A percentile compares a stretch with the other conserved stretches of the same genome.
Conservation (phyloP, 352 stramenopile genomes). For the Phytophthora pinifolia region DNA sequence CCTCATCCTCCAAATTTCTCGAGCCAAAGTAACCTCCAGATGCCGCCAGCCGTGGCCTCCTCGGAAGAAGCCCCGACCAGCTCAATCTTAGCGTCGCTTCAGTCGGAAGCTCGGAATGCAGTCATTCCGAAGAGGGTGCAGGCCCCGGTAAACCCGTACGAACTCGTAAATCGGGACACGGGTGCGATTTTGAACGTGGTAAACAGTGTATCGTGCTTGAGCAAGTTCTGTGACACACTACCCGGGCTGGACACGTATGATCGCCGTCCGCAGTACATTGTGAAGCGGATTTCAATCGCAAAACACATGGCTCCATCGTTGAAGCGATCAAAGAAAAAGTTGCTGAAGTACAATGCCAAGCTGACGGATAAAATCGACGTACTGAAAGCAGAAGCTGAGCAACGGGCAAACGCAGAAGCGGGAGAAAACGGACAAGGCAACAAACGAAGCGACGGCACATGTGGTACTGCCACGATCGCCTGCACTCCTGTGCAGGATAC, state of each 20-base stretch:
- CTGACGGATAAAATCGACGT: slow-evolving; percentile 82
- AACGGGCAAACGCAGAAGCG: slow-evolving; percentile 29
- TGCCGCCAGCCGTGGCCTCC: slow-evolving; percentile 8
- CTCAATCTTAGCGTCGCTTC: slow-evolving; percentile 20
- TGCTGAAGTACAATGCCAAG: slow-evolving; percentile 77
- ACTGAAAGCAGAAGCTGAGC: slow-evolving; percentile 42
- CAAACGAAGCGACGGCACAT: slow-evolving; percentile 17
- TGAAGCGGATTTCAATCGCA: slow-evolving; percentile 63
- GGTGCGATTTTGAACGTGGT: slow-evolving; percentile 59
- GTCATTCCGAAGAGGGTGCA: slow-evolving; percentile 19
- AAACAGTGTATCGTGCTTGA: slow-evolving; percentile 70
- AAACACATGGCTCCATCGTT: slow-evolving; percentile 45
- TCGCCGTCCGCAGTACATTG: slow-evolving; percentile 68
- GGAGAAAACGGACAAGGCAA: slow-evolving; percentile 18
- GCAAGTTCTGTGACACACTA: slow-evolving; percentile 80
- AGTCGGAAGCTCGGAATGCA: slow-evolving; percentile 13
- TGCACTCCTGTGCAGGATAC: slow-evolving; percentile 13
- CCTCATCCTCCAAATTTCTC: slow-evolving; percentile 1
- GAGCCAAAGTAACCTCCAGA: slow-evolving; percentile 11
- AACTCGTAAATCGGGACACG: slow-evolving; percentile 67
- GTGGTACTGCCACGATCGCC: neutral
- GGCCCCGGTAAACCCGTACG: slow-evolving; percentile 35
- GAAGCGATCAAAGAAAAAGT: slow-evolving; percentile 73
- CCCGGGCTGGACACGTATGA: slow-evolving; percentile 84
- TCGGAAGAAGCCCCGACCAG: slow-evolving; percentile 6